These are phyloP conservation scores for Ganoderma multipileum DNA, from an alignment of 1,284 basidiomycete species.

Conservation along the genomic window DNA sequence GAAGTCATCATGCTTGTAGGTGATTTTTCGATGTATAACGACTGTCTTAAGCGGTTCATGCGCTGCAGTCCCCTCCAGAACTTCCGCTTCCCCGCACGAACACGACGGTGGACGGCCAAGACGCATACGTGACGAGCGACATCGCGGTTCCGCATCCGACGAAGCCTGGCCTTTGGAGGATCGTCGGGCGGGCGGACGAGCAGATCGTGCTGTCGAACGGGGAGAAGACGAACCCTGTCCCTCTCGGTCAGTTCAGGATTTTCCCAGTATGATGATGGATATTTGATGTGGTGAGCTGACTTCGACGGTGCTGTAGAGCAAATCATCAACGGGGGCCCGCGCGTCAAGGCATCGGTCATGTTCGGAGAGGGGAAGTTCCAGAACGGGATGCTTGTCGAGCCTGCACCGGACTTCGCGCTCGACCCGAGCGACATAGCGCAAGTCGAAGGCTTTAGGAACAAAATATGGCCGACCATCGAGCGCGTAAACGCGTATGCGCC, in stretches of 20 bases:
- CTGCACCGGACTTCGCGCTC: slow-evolving; percentile 38
- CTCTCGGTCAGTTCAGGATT: not conserved
- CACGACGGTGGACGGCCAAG: not conserved
- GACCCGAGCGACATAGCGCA: slow-evolving; percentile 41
- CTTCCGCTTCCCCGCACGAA: not conserved
- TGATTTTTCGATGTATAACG: no score
- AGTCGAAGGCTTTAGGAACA: slow-evolving; percentile 41
- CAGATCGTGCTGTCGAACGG: slow-evolving; percentile 8
- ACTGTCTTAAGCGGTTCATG: not conserved
- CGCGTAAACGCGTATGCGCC: slow-evolving; percentile 46
- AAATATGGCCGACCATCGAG: slow-evolving; percentile 45
- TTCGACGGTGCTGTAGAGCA: slow-evolving; percentile 44
- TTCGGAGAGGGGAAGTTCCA: slow-evolving; percentile 52
- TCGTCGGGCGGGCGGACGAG: slow-evolving; percentile 11
- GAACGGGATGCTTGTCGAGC: slow-evolving; percentile 51
- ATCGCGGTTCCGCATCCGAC: slow-evolving; percentile 11
- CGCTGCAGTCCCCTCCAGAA: not conserved
- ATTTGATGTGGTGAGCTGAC: no score
- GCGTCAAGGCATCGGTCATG: slow-evolving; percentile 42
- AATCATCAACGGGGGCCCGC: slow-evolving; percentile 45
- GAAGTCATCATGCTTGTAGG: slow-evolving; percentile 31
- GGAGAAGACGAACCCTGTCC: slow-evolving; percentile 11
- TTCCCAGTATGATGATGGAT: no score
- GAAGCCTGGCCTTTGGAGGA: slow-evolving; percentile 7
- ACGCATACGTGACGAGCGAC: slow-evolving; percentile 11